Evolutionary conservation across 805 yeast genomes (phyloP).

Genomic region (Suhomyces emberorum): DNA sequence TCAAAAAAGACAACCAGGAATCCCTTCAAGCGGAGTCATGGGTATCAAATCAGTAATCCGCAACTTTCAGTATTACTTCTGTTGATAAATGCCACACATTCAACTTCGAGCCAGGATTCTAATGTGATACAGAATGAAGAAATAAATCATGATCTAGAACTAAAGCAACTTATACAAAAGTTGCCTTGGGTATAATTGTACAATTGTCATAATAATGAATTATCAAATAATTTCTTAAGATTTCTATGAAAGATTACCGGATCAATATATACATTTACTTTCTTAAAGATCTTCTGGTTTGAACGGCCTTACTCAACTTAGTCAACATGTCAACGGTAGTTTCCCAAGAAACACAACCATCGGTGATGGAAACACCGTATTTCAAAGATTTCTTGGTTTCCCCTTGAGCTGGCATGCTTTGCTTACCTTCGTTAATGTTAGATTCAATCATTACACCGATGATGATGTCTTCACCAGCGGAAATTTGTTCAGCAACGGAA

Average conservation of each 20-base stretch:
- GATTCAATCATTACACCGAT: constrained; percentile 97
- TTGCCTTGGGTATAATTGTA: too few species aligned
- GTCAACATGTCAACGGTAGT: constrained; percentile 78
- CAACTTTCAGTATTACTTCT: constrained; percentile 1
- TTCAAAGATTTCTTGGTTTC: constrained; percentile 58
- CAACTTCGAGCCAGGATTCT: too few species aligned
- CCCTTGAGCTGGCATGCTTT: constrained; percentile 60
- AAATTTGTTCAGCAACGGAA: constrained; percentile 76
- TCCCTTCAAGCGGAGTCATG: constrained; percentile 37
- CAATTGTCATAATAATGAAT: too few species aligned
- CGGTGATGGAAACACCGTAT: constrained; percentile 96
- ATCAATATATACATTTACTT: background rate
- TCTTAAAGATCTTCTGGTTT: constrained; percentile 60
- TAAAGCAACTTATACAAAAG: too few species aligned
- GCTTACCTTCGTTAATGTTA: constrained; percentile 88
- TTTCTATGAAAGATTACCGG: too few species aligned
- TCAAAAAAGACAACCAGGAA: constrained; percentile 53
- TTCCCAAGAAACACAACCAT: constrained; percentile 93
- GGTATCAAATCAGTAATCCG: constrained; percentile 6
- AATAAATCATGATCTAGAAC: too few species aligned
- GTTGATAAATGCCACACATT: too few species aligned
- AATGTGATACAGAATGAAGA: too few species aligned
- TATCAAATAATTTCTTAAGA: too few species aligned
- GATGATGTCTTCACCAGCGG: constrained; percentile 73
- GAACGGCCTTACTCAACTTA: constrained; percentile 78